Evolutionary conservation across 1,139 yeast genomes (phyloP), one percentile per base, ranked within the genome.

Genomic region (Taiozyma sp.): DNA sequence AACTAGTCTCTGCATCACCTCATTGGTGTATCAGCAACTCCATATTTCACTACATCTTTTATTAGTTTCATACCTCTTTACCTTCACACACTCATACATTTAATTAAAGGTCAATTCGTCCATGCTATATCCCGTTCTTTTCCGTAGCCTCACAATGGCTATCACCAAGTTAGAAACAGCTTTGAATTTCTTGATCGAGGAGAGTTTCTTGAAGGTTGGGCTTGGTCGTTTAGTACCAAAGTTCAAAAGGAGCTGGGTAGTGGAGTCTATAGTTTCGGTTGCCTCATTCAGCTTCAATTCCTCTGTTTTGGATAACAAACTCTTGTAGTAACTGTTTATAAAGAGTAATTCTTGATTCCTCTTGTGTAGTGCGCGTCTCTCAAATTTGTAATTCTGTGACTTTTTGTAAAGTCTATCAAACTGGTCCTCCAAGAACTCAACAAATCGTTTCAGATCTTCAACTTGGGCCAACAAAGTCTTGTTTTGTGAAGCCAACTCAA

Each of bases 371-470:
- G 48, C 34, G 24, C 48, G 51, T 48, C 51, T 52, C 14, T 58
- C 58, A n/a, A 46, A 46, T 45, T 55, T 56, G n/a, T 49, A 46
- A 14, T 43, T 38, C n/a, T 51, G 53, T 9, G 46, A 28, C 24
- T 49, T 50, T 14, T 46, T 41, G 39, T 60, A 56, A 27, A 59
- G 51, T 42, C 56, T 54, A 29, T 54, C 57, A 51, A 59, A 59
- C 34, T 56, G 58, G 1, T 47, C 24, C 34, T 59, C 61, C 46
- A 59, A 47, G 43, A 60, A 58, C 27, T 52, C 48, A 38, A 54
- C 48, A 45, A 50, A 59, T 16, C 51, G 48, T 7, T 56, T 58
- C 51, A 60, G 49, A 10, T 52, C 57, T 23, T 47, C 39, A 14
- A 56, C 42, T 39, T 58, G 53, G 6, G 43, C 22, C 3, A 48